These are phyloP conservation scores for Barnettozyma siamensis DNA, from an alignment of 805 yeast genomes.

Conservation along the genomic window DNA sequence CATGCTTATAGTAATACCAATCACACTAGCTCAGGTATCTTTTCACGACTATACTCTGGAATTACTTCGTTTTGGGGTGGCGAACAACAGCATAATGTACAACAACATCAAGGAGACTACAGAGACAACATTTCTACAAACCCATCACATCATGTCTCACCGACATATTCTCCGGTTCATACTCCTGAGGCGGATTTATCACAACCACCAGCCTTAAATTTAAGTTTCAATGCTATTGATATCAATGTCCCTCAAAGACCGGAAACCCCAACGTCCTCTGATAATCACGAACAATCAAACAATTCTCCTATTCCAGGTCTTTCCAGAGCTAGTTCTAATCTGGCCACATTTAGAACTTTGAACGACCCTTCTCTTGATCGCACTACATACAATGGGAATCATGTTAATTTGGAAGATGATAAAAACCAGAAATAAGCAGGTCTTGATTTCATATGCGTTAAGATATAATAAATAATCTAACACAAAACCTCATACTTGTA, in stretches of 20 bases:
- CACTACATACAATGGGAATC: conserved; percentile 54
- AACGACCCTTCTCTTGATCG: conserved; percentile 29
- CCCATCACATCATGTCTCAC: conserved; percentile 26
- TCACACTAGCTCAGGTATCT: conserved; percentile 16
- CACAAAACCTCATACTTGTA: too few relatives aligned
- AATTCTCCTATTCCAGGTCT: conserved; percentile 7
- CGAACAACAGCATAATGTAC: not conserved
- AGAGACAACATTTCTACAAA: conserved; percentile 14
- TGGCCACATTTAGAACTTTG: conserved; percentile 26
- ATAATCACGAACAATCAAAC: conserved; percentile 13
- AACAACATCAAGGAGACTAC: conserved; percentile 2
- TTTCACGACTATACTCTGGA: conserved; percentile 29
- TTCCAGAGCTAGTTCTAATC: conserved; percentile 10
- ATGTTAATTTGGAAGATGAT: conserved; percentile 47
- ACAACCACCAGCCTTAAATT: conserved; percentile 21
- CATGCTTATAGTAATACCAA: conserved; percentile 23
- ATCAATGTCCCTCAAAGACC: conserved; percentile 7
- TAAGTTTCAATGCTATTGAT: conserved; percentile 17
- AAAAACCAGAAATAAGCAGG: not conserved
- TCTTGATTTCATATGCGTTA: not conserved
- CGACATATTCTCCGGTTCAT: conserved; percentile 19
- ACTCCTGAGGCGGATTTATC: conserved; percentile 9
- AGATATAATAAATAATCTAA: too few relatives aligned
- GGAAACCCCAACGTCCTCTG: conserved; percentile 16
- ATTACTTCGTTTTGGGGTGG: conserved; percentile 31